Conservation (phyloP, 2,329 filamentous ascomycete species). For the Trichoderma brevicompactum region DNA sequence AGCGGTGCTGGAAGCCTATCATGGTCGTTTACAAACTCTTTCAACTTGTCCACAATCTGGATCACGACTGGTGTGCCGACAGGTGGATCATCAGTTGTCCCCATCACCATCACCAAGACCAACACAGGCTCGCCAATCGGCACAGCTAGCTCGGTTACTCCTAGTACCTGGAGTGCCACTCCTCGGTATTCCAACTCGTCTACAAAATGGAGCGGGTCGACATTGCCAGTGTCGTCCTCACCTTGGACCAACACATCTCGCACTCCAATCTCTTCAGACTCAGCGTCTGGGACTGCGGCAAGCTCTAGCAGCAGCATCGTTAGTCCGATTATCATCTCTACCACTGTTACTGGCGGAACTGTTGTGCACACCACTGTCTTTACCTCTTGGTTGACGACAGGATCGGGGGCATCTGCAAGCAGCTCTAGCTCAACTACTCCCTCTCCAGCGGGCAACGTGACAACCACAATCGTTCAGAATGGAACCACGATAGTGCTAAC, state of each 20-base stretch:
- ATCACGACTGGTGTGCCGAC: constrained; percentile 1
- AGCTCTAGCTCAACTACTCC: constrained; percentile 12
- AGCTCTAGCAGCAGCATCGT: not conserved
- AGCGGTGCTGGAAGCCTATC: constrained; percentile 16
- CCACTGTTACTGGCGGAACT: constrained; percentile 13
- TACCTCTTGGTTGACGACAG: constrained; percentile 28
- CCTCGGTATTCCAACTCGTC: constrained; percentile 4
- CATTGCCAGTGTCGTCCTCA: not conserved
- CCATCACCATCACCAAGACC: constrained; percentile 5
- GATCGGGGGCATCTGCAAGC: not conserved
- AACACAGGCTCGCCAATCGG: not conserved
- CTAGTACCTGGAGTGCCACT: not conserved
- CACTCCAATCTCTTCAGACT: not conserved
- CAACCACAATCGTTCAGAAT: constrained; percentile 24
- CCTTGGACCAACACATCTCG: constrained; percentile 19
- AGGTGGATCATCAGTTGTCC: not conserved
- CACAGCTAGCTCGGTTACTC: not conserved
- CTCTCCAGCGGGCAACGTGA: constrained; percentile 32
- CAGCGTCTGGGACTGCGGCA: not conserved
- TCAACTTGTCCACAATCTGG: constrained; percentile 25
- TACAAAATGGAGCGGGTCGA: not conserved
- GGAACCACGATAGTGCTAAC: constrained; percentile 26
- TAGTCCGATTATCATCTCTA: constrained; percentile 2
- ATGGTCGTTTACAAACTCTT: constrained; percentile 24
- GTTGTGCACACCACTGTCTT: constrained; percentile 19